These are phyloP conservation scores for Zygosaccharomyces bailii DNA, from an alignment of 805 yeast genomes.

Conservation along the genomic window DNA sequence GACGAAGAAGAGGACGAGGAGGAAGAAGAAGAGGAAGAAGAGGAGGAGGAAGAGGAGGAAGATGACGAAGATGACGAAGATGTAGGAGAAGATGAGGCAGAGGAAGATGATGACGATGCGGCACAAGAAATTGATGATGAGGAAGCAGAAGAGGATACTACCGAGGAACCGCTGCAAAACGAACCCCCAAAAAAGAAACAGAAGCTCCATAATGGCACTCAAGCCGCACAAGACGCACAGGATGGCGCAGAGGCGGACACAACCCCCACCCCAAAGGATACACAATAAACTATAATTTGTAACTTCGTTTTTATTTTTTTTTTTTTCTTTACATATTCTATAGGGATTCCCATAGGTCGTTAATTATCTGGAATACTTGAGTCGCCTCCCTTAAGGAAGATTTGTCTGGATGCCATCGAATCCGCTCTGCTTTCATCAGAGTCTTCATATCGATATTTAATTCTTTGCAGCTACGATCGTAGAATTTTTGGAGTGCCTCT, in stretches of 20 bases:
- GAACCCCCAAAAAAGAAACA: slow-evolving; percentile 21
- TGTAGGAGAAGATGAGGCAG: slow-evolving; percentile 42
- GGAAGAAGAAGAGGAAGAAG: slow-evolving; percentile 50
- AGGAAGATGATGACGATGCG: slow-evolving; percentile 40
- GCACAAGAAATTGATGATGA: slow-evolving; percentile 42
- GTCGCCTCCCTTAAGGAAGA: slow-evolving; percentile 35
- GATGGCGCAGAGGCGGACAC: slow-evolving; percentile 18
- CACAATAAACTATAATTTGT: slow-evolving; percentile 9
- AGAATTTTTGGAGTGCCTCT: slow-evolving; percentile 13
- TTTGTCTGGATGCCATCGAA: slow-evolving; percentile 72
- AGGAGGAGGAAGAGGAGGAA: slow-evolving; percentile 45
- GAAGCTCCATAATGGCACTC: slow-evolving; percentile 16
- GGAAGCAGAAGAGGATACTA: slow-evolving; percentile 37
- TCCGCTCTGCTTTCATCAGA: slow-evolving; percentile 46
- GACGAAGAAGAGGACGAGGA: slow-evolving; percentile 64
- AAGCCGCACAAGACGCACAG: slow-evolving; percentile 2
- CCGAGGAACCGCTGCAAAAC: slow-evolving; percentile 34
- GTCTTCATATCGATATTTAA: slow-evolving; percentile 8
- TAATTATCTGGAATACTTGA: slow-evolving; percentile 42
- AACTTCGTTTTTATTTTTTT: background rate
- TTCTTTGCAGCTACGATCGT: slow-evolving; percentile 10
- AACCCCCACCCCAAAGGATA: slow-evolving; percentile 31
- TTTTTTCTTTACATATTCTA: background rate
- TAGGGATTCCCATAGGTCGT: slow-evolving; percentile 38
- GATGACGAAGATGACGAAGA: slow-evolving; percentile 47